Percentiles rank a stretch among this genome's conserved stretches.
Conservation (phyloP, 1,284 basidiomycete species). For the Tilletia caries region DNA sequence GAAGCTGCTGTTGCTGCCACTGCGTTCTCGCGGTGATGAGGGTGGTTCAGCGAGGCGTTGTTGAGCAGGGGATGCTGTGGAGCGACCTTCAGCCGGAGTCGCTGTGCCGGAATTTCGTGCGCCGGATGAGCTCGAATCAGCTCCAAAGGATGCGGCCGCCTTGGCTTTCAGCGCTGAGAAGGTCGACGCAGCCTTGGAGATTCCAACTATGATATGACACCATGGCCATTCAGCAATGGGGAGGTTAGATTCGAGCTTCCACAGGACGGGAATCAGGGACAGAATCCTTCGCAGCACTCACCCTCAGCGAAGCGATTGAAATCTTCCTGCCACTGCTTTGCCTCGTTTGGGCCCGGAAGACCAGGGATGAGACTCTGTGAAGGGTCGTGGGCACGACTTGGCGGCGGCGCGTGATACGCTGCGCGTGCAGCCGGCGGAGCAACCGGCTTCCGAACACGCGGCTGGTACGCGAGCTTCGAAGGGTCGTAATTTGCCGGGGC, state of each 20-base stretch:
- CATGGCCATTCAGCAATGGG: too few relatives aligned
- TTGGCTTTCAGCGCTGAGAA: conserved; percentile 37
- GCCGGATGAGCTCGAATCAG: neutral
- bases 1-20: conserved; percentile 1
- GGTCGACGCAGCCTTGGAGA: conserved; percentile 37
- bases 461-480: conserved; percentile 38
- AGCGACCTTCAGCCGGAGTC: neutral
- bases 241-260: too few relatives aligned
- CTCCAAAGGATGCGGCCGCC: conserved; percentile 30
- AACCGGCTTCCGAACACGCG: conserved; percentile 25
- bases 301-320: conserved; percentile 42
- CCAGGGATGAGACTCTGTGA: conserved; percentile 28
- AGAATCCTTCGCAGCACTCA: neutral
- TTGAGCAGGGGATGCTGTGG: neutral
- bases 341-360: conserved; percentile 41
- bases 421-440: conserved; percentile 1
- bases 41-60: neutral
- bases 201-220: conserved; percentile 20
- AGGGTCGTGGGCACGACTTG: neutral
- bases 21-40: neutral
- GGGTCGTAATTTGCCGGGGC: conserved; percentile 28
- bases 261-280: neutral
- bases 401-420: conserved; percentile 16
- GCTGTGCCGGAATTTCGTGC: neutral
- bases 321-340: conserved; percentile 44